These are phyloP conservation scores for Adenanthera pavonina DNA, from an alignment of 306 rosid species.

Conservation along the genomic window DNA sequence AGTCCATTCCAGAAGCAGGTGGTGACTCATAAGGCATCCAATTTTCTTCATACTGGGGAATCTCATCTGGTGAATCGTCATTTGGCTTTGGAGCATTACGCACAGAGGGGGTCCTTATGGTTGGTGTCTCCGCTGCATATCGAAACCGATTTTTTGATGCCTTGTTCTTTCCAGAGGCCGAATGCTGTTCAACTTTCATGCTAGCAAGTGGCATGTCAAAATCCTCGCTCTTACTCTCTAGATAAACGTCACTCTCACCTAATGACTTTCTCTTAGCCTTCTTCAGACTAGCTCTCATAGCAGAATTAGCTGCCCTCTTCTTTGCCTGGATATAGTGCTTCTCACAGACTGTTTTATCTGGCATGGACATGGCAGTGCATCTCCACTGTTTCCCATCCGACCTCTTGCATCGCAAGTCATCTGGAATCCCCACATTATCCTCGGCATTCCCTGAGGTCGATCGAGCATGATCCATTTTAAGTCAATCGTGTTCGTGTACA, in stretches of 20 bases:
- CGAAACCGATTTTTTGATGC: constrained; percentile 71
- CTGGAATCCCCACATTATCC: constrained; percentile 69
- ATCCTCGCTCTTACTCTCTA: constrained; percentile 68
- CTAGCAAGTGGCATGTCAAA: constrained; percentile 45
- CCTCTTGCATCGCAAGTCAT: constrained; percentile 95
- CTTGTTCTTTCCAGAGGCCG: constrained; percentile 59
- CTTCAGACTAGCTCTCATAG: constrained; percentile 91
- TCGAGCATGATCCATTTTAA: constrained; percentile 55
- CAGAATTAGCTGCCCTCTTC: constrained; percentile 98
- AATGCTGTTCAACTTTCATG: constrained; percentile 43
- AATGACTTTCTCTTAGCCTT: constrained; percentile 81
- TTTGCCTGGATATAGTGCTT: constrained; percentile 97
- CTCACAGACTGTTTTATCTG: constrained; percentile 97
- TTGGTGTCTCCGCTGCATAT: constrained; percentile 57
- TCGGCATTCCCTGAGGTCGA: constrained; percentile 44
- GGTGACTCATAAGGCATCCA: constrained; percentile 61
- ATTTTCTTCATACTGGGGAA: constrained; percentile 59
- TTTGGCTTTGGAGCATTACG: constrained; percentile 38
- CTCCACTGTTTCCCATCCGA: constrained; percentile 99
- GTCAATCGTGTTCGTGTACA: neutral
- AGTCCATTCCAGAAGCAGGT: constrained; percentile 59
- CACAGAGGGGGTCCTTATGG: constrained; percentile 43
- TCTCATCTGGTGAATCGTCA: constrained; percentile 58
- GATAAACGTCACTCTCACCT: constrained; percentile 63
- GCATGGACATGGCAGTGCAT: constrained; percentile 98